Evolutionary conservation across 1,284 basidiomycete species (phyloP).

Genomic region (Exobasidium cylindrosporum): DNA sequence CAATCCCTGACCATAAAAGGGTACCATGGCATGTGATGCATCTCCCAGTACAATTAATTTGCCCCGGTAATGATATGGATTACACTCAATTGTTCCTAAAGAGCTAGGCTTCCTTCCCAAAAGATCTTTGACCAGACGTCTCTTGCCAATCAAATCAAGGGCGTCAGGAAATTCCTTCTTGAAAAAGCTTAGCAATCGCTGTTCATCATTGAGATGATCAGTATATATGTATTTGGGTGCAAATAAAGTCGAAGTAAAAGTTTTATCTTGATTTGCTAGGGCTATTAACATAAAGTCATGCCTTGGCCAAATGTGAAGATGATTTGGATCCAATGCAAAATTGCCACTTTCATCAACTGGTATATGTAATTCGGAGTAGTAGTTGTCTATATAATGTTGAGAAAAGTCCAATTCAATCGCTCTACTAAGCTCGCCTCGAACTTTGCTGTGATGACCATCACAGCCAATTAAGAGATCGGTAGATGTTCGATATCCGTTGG

Average conservation of each 20-base stretch:
- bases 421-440: constrained; percentile 60
- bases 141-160: constrained; percentile 74
- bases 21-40: constrained; percentile 94
- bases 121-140: constrained; percentile 72
- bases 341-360: constrained; percentile 61
- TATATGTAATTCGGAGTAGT: constrained; percentile 94
- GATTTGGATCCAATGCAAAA: constrained; percentile 86
- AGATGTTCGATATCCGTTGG: constrained; percentile 15
- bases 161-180: constrained; percentile 81
- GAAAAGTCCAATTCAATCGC: constrained; percentile 69
- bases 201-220: constrained; percentile 19
- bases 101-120: constrained; percentile 75
- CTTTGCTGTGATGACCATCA: constrained; percentile 34
- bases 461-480: constrained; percentile 39
- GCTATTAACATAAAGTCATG: constrained; percentile 99
- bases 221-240: constrained; percentile 78
- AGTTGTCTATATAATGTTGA: constrained; percentile 89
- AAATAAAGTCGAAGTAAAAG: constrained; percentile 74
- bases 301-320: constrained; percentile 98
- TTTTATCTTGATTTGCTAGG: constrained; percentile 67
- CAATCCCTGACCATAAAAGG: constrained; percentile 94
- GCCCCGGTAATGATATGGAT: constrained; percentile 85
- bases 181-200: constrained; percentile 74
- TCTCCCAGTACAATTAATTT: constrained; percentile 86
- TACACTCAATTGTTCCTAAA: constrained; percentile 84